Evolutionary conservation across 768 basidiomycete species (phyloP).

Genomic region (Kwoniella bestiolae): DNA sequence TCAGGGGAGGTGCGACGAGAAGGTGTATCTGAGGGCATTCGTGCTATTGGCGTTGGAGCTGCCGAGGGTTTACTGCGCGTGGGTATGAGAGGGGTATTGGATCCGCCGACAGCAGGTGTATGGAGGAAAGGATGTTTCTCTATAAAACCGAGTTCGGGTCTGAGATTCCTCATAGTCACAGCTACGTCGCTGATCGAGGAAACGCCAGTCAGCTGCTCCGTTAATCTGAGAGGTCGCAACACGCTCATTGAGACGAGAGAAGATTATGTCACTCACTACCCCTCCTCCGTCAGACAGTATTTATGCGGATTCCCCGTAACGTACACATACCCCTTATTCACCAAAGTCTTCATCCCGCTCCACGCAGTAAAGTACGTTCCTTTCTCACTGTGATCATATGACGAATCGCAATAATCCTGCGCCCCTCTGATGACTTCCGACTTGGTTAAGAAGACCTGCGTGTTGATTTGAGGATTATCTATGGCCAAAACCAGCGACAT

Average conservation of each 20-base stretch:
- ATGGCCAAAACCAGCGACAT: slow-evolving; percentile 50
- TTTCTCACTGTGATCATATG: slow-evolving; percentile 45
- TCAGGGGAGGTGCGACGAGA: background rate
- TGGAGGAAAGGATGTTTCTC: slow-evolving; percentile 41
- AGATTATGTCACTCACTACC: slow-evolving; percentile 57
- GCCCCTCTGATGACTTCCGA: slow-evolving; percentile 42
- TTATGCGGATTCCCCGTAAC: slow-evolving; percentile 49
- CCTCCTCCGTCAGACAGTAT: slow-evolving; percentile 52
- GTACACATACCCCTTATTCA: slow-evolving; percentile 50
- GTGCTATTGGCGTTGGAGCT: background rate
- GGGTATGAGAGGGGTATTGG: background rate
- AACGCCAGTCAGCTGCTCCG: background rate
- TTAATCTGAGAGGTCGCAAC: background rate
- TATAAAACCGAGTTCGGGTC: slow-evolving; percentile 34
- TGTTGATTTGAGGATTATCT: slow-evolving; percentile 42
- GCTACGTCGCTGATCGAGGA: slow-evolving; percentile 40
- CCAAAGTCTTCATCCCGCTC: slow-evolving; percentile 49
- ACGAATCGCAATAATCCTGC: slow-evolving; percentile 42
- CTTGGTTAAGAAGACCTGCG: slow-evolving; percentile 47
- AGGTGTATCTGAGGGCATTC: background rate
- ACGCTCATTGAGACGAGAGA: background rate
- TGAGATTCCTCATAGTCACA: slow-evolving; percentile 28
- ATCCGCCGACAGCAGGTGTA: slow-evolving; percentile 17
- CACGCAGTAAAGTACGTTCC: slow-evolving; percentile 51
- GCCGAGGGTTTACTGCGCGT: background rate